Evolutionary conservation across 2,329 filamentous ascomycete species (phyloP), one percentile per base, ranked within the genome.

Genomic region (Verticillium tricorpus): DNA sequence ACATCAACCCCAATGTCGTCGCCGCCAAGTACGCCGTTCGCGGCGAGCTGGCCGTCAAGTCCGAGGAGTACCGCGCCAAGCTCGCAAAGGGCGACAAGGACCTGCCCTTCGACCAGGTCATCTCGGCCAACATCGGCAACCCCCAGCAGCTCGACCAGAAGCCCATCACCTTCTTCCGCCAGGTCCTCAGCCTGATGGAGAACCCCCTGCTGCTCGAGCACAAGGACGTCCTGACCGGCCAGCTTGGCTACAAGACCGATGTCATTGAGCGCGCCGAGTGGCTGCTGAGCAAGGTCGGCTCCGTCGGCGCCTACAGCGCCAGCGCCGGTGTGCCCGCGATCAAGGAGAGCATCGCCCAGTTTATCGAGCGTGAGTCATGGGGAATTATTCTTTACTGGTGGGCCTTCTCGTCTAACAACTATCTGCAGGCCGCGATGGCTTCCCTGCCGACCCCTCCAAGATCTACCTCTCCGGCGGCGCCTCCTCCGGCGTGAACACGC

Each of bases 91-190:
- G 84, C 69, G 82, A 76, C 68, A 75, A 71, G 62, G 74, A 75
- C 71, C 83, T 98, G 58, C 94, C 95, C 57, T 99, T 99, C 77
- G 83, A 91, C 70, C 85, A 92, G 63, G 89, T 99, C 77, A 94
- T 99, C 79, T 93, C 91, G 66, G 95, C 95, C 78, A 99, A 99
- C 80, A 99, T 99, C 72, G 95, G 95, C 73, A 99, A 99, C 82
- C 95, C 95, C 4, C 95, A 99, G 79, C 95, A 99, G 80, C 87
- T 99, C 66, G 95, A 97, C 79, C 95, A 99, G 84, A 96, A 98
- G 83, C 95, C 95, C 71, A 94, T 99, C 71, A 99, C 95, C 69
- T 99, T 97, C 84, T 97, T 99, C 87, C 89, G 95, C 69, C 94
- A 99, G 80, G 95, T 99, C 32, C 85, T 95, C 71, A 96, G 92